These are phyloP conservation scores for Silybum marianum DNA, from an alignment of 129 eudicot species.

Conservation along the genomic window DNA sequence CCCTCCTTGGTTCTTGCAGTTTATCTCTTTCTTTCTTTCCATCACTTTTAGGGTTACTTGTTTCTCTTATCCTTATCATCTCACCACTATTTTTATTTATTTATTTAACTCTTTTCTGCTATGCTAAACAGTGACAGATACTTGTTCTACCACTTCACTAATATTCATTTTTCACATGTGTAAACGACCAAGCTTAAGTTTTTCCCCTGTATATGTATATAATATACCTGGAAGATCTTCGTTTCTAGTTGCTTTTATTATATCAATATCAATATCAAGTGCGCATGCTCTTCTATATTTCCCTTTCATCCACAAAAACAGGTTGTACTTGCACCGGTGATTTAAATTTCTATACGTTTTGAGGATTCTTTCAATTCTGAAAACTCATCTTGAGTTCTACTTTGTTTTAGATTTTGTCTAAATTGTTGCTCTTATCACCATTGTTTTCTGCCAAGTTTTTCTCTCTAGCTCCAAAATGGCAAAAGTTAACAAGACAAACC, in stretches of 20 bases:
- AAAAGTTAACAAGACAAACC: too few species aligned
- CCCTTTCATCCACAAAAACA: background rate
- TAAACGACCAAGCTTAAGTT: slow-evolving; percentile 12
- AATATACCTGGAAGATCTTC: background rate
- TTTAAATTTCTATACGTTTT: background rate
- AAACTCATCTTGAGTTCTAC: background rate
- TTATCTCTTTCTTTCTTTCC: background rate
- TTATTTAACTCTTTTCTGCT: background rate
- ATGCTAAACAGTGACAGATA: slow-evolving; percentile 3
- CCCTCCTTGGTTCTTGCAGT: background rate
- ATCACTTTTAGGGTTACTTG: slow-evolving; percentile 22
- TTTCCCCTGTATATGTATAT: background rate
- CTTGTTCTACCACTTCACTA: slow-evolving; percentile 17
- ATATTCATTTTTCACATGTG: slow-evolving; percentile 19
- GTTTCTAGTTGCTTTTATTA: background rate
- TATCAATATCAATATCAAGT: too few species aligned
- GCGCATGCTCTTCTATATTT: too few species aligned
- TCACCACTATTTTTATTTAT: background rate
- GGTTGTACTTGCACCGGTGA: background rate
- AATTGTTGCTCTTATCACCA: background rate
- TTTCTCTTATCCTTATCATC: slow-evolving; percentile 10
- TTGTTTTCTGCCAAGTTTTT: background rate
- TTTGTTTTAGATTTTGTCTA: background rate
- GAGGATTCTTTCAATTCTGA: too few species aligned
- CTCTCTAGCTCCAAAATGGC: background rate